Evolutionary conservation across 495 filamentous ascomycete species (phyloP).

Genomic region (Cetradonia linearis): DNA sequence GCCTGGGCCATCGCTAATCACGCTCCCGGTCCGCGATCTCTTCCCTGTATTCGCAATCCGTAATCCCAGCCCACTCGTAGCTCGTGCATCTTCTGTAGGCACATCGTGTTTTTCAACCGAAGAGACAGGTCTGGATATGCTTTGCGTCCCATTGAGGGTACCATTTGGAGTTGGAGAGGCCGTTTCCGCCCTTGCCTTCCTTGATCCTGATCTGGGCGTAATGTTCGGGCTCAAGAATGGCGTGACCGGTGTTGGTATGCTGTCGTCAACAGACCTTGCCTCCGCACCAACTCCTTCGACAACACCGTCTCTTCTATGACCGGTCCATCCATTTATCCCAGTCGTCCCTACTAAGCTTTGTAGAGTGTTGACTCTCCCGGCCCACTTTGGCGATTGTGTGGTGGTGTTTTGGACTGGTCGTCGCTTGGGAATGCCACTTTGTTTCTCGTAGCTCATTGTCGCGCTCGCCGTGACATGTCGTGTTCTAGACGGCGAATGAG

Average conservation of each 20-base stretch:
- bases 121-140: slow-evolving; percentile 29
- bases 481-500: neutral
- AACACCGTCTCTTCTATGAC: slow-evolving; percentile 33
- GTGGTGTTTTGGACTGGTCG: slow-evolving; percentile 7
- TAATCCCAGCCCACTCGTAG: slow-evolving; percentile 11
- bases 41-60: slow-evolving; percentile 1
- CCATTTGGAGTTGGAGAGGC: slow-evolving; percentile 49
- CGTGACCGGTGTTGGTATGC: slow-evolving; percentile 40
- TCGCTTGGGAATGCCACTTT: slow-evolving; percentile 10
- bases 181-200: slow-evolving; percentile 57
- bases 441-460: slow-evolving; percentile 11
- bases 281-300: slow-evolving; percentile 29
- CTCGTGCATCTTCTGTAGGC: slow-evolving; percentile 13
- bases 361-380: neutral
- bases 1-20: slow-evolving; percentile 13
- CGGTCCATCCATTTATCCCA: slow-evolving; percentile 28
- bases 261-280: slow-evolving; percentile 28
- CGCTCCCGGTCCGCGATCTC: slow-evolving; percentile 13
- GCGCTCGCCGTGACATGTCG: slow-evolving; percentile 8
- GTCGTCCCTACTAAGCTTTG: slow-evolving; percentile 40
- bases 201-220: slow-evolving; percentile 60
- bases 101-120: slow-evolving; percentile 27
- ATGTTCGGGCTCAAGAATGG: slow-evolving; percentile 54
- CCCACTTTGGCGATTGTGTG: slow-evolving; percentile 11
- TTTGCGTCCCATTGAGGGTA: slow-evolving; percentile 39